Evolutionary conservation across 805 yeast genomes (phyloP), one percentile per base, ranked within the genome.

Genomic region (Cyberlindnera xylosilytica): DNA sequence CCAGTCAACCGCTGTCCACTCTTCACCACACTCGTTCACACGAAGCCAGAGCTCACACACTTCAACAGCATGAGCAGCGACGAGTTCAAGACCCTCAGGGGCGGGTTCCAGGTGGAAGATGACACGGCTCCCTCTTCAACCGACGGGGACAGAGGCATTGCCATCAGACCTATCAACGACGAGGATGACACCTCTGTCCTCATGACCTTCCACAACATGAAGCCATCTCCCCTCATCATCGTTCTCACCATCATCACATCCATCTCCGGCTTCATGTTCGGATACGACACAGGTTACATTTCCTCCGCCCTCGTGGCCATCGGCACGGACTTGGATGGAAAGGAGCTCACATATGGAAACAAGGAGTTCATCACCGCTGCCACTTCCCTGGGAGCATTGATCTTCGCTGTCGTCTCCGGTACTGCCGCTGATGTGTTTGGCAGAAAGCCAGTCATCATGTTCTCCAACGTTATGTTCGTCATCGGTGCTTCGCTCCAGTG

Each of bases 221-320:
- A 65, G 44, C 81, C 87, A 3, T 73, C 93, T 10, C 64, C 70
- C 7, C 65, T 86, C 55, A 87, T 89, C 38, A 66, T 88, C 19
- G 64, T 76, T 20, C 64, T 89, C 39, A 86, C 96, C 1, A 69
- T 81, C 38, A 80, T 81, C 20, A 79, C 97, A 0, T 89, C 97
- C 7, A 83, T 91, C 49, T 89, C 97, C 0, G 98, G 98, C 1
- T 88, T 90, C 65, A 79, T 91, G 88, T 91, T 91, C 65, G 99
- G 99, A 53, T 91, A 91, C 60, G 99, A 91, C 63, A 91, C 98
- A 1, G 98, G 98, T 53, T 91, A 91, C 65, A 90, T 91, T 32
- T 91, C 98, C 4, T 82, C 95, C 16, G 97, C 97, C 0, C 72
- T 91, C 55, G 96, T 90, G 17, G 79, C 89, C 28, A 80, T 91